These are phyloP conservation scores for Adenanthera pavonina DNA, from an alignment of 306 rosid species.

Conservation along the genomic window DNA sequence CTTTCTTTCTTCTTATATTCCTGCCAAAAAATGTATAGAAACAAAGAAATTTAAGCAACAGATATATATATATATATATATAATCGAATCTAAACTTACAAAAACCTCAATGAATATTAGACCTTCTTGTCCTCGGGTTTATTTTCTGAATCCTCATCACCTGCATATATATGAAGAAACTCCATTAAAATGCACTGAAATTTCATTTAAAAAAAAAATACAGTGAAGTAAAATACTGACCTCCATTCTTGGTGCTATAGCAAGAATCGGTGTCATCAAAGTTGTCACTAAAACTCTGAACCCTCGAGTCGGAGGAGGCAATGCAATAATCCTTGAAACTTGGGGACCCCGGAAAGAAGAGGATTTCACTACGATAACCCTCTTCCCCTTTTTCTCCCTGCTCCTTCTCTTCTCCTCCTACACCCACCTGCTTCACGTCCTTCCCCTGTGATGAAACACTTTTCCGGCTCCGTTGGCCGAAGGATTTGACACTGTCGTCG, in stretches of 20 bases:
- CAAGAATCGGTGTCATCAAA: not conserved
- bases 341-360: not conserved
- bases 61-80: not conserved
- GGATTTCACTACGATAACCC: not conserved
- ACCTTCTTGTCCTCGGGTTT: not conserved
- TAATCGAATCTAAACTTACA: not conserved
- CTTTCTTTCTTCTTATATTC: slow-evolving; percentile 30
- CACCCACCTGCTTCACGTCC: not conserved
- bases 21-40: not conserved
- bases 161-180: not conserved
- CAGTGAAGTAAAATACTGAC: not conserved
- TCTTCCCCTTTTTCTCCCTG: not conserved
- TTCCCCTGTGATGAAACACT: not conserved
- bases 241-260: not conserved
- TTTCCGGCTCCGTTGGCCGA: not conserved
- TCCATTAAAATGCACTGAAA: not conserved
- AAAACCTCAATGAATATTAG: not conserved
- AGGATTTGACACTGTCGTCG: not conserved
- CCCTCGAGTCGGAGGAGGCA: not conserved
- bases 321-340: slow-evolving; percentile 17
- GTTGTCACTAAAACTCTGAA: not conserved
- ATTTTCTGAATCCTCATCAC: not conserved
- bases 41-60: not conserved
- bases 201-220: not conserved
- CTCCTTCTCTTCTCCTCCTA: not conserved